Conservation (phyloP, 1,284 basidiomycete species). For the Porogramme epimiltina region DNA sequence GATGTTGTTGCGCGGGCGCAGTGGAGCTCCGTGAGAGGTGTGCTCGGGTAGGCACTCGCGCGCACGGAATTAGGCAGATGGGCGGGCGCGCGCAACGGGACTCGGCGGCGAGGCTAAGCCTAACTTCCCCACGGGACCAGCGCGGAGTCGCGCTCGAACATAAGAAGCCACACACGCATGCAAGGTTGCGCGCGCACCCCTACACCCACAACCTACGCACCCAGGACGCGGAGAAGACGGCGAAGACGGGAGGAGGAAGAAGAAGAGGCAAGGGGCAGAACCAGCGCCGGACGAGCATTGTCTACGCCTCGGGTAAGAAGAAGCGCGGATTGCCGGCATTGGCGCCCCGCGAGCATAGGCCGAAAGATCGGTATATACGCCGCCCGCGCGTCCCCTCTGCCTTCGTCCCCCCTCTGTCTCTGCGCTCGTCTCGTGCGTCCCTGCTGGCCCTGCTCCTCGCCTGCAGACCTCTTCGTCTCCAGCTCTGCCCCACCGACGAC, state of each 20-base stretch:
- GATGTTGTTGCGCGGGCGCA: slow-evolving; percentile 6
- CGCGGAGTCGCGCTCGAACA: slow-evolving; percentile 7
- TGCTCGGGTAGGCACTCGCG: slow-evolving; percentile 1
- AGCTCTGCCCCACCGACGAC: too few relatives aligned
- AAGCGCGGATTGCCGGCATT: slow-evolving; percentile 18
- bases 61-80: slow-evolving; percentile 21
- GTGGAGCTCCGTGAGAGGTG: slow-evolving; percentile 4
- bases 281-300: background rate
- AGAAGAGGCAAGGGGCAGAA: slow-evolving; percentile 1
- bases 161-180: slow-evolving; percentile 6
- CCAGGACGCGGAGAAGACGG: slow-evolving; percentile 1
- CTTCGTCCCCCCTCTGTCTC: background rate
- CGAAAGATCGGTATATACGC: slow-evolving; percentile 26
- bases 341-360: slow-evolving; percentile 19
- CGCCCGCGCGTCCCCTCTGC: background rate
- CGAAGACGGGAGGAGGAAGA: background rate
- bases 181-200: background rate
- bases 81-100: slow-evolving; percentile 22
- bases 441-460: too few relatives aligned
- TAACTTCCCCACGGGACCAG: slow-evolving; percentile 14
- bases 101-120: slow-evolving; percentile 26
- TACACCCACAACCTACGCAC: background rate
- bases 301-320: slow-evolving; percentile 6
- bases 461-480: too few relatives aligned
- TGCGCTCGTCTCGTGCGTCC: background rate